Conservation (phyloP, 176 grass and related monocot genomes). For the Eragrostis curvula region DNA sequence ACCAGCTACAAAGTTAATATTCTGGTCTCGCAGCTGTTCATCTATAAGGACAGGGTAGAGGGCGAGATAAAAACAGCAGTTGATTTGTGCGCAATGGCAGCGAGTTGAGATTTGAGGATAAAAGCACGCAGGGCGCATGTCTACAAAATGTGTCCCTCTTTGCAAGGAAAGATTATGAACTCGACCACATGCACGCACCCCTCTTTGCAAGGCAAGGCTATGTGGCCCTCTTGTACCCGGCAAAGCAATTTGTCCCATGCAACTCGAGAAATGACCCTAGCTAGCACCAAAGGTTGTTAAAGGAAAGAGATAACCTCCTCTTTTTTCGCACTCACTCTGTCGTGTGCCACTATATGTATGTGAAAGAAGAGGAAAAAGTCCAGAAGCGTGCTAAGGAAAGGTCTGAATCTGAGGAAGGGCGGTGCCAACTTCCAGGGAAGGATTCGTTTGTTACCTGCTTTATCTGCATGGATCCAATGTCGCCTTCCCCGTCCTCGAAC, state of each 20-base stretch:
- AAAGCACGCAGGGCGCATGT: constrained; percentile 32
- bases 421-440: background rate
- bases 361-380: background rate
- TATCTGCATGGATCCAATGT: constrained; percentile 96
- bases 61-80: background rate
- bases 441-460: constrained; percentile 59
- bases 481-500: constrained; percentile 93
- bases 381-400: background rate
- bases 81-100: background rate
- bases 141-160: constrained; percentile 21
- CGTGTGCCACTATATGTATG: background rate
- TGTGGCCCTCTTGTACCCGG: constrained; percentile 23
- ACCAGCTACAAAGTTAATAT: background rate
- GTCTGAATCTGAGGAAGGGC: background rate
- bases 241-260: constrained; percentile 5
- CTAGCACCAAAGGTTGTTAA: background rate
- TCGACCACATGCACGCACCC: constrained; percentile 41
- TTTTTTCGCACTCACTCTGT: background rate
- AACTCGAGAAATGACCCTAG: constrained; percentile 13
- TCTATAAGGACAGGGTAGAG: background rate
- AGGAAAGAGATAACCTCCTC: background rate
- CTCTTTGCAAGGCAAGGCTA: constrained; percentile 6
- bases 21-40: background rate
- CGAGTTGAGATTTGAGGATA: background rate
- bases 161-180: background rate